phyloP scores from a whole-genome alignment of 2,329 filamentous ascomycete species.

The Aspergillus sp. region DNA sequence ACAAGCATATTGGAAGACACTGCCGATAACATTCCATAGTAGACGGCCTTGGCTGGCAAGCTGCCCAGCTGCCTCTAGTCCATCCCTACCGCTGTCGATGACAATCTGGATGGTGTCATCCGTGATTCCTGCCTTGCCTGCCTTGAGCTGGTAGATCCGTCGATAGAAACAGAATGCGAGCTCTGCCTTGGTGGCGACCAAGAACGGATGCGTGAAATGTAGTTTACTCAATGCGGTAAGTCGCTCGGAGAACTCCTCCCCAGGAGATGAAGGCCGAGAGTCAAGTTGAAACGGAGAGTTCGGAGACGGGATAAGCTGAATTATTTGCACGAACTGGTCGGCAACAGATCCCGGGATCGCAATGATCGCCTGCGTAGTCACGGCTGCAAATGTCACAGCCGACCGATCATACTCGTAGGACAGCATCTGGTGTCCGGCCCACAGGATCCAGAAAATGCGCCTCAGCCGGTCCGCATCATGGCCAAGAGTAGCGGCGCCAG shows the following conservation, averaged over 20 bases:
- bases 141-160: conserved; percentile 30
- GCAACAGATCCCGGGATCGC: conserved; percentile 23
- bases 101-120: conserved; percentile 23
- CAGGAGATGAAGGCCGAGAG: conserved; percentile 12
- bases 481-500: conserved; percentile 22
- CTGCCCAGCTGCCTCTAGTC: conserved; percentile 24
- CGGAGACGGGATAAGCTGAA: conserved; percentile 29
- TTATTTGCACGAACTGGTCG: conserved; percentile 28
- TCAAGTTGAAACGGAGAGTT: conserved; percentile 26
- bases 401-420: conserved; percentile 35
- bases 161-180: conserved; percentile 34
- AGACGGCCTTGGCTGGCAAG: conserved; percentile 24
- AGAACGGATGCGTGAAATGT: conserved; percentile 25
- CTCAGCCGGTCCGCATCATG: conserved; percentile 32
- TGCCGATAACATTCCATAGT: conserved; percentile 33
- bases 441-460: conserved; percentile 35
- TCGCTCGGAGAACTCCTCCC: conserved; percentile 26
- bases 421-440: conserved; percentile 33
- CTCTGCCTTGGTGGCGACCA: conserved; percentile 31
- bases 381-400: conserved; percentile 23
- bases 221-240: conserved; percentile 20
- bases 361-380: conserved; percentile 26
- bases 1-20: conserved; percentile 33
- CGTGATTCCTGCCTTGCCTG: conserved; percentile 18
- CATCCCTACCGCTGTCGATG: conserved; percentile 25